Conservation (phyloP, 805 yeast genomes). For the Myxozyma neglecta region DNA sequence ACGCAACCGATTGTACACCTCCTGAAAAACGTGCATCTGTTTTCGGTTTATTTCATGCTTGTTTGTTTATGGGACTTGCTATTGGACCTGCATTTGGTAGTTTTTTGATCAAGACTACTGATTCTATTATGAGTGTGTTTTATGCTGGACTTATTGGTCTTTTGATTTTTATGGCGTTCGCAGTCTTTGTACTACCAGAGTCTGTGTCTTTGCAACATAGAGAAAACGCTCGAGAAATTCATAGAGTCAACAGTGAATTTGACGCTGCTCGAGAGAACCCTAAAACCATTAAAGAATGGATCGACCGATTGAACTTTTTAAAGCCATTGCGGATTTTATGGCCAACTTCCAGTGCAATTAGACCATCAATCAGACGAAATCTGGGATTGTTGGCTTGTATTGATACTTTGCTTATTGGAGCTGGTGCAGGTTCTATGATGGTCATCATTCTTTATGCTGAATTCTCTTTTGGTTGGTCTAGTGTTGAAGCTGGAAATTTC, state of each 20-base stretch:
- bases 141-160: slow-evolving; percentile 7
- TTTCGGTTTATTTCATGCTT: slow-evolving; percentile 37
- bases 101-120: slow-evolving; percentile 26
- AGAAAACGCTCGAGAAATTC: slow-evolving; percentile 22
- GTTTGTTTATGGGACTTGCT: slow-evolving; percentile 35
- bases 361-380: slow-evolving; percentile 14
- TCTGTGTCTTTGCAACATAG: slow-evolving; percentile 26
- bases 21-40: slow-evolving; percentile 51
- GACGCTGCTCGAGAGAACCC: slow-evolving; percentile 8
- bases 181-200: slow-evolving; percentile 25
- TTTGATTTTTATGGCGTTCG: slow-evolving; percentile 9
- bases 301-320: slow-evolving; percentile 25
- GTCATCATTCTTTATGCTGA: slow-evolving; percentile 36
- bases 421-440: slow-evolving; percentile 28
- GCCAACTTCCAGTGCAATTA: slow-evolving; percentile 13
- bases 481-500: slow-evolving; percentile 39
- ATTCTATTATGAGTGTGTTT: slow-evolving; percentile 14
- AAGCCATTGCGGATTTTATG: slow-evolving; percentile 34
- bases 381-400: slow-evolving; percentile 17
- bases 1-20: slow-evolving; percentile 71
- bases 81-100: slow-evolving; percentile 36
- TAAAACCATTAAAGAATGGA: not conserved
- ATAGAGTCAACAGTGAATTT: slow-evolving; percentile 6
- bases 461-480: slow-evolving; percentile 38
- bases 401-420: slow-evolving; percentile 28